A percentile compares a stretch with the other conserved stretches of the same genome.
phyloP scores from a whole-genome alignment of 116 monocot species.

The Phalaenopsis hybrid region DNA sequence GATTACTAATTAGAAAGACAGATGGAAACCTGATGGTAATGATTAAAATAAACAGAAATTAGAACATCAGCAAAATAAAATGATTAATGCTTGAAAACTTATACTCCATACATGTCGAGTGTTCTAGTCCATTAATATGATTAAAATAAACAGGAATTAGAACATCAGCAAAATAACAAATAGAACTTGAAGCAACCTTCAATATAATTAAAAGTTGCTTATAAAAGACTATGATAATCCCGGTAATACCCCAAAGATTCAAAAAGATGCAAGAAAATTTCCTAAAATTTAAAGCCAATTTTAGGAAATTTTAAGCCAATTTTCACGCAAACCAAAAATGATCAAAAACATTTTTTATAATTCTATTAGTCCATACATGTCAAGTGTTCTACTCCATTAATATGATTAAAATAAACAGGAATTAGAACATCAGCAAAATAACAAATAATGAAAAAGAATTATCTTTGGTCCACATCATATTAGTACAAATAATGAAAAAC shows the following conservation, averaged over 20 bases:
- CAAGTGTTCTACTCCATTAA: not conserved
- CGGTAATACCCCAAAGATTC: no score
- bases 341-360: no score
- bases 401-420: not conserved
- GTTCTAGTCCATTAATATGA: not conserved
- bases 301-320: no score
- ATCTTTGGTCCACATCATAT: no score
- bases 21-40: not conserved
- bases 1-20: not conserved
- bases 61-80: no score
- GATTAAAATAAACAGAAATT: no score
- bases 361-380: not conserved
- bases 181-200: not conserved
- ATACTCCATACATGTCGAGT: not conserved
- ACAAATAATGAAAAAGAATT: not conserved
- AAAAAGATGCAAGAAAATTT: no score
- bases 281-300: no score
- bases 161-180: not conserved
- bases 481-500: no score
- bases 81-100: no score
- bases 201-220: not conserved
- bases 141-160: not conserved
- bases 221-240: not conserved
- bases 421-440: not conserved
- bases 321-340: no score